Conservation (phyloP, 805 yeast genomes). For the Candida bentonensis region DNA sequence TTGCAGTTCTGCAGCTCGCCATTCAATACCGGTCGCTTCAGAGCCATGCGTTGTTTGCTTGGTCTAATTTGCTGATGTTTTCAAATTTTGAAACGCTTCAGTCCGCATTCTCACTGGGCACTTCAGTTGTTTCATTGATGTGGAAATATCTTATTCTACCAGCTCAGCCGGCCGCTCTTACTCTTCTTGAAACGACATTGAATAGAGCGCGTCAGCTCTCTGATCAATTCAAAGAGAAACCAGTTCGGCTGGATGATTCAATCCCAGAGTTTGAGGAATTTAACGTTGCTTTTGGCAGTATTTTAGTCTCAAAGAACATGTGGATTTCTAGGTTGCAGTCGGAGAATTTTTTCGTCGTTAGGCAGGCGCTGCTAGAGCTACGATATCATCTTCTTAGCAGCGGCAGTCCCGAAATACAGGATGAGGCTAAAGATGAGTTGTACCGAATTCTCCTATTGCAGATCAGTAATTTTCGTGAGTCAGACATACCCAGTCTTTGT, state of each 20-base stretch:
- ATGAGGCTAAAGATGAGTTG: background rate
- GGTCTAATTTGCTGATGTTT: background rate
- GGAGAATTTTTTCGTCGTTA: background rate
- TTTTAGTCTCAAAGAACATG: background rate
- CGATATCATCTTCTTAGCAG: background rate
- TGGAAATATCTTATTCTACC: background rate
- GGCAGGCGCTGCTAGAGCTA: background rate
- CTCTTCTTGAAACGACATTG: background rate
- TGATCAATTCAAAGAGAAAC: background rate
- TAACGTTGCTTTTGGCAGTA: background rate
- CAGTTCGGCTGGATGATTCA: background rate
- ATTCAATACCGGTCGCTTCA: background rate
- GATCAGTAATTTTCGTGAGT: background rate
- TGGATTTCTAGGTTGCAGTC: background rate
- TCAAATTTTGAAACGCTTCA: background rate
- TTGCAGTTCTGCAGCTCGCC: background rate
- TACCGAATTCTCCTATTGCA: background rate
- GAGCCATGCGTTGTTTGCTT: background rate
- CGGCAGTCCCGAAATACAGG: background rate
- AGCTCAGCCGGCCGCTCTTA: background rate
- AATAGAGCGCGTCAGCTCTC: background rate
- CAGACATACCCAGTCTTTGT: background rate
- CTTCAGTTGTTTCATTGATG: background rate
- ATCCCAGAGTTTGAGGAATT: too few species aligned
- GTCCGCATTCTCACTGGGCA: background rate